Base-by-base conservation (phyloP, 2,329 filamentous ascomycete genomes). In the Aspergillus pseudotamarii region DNA sequence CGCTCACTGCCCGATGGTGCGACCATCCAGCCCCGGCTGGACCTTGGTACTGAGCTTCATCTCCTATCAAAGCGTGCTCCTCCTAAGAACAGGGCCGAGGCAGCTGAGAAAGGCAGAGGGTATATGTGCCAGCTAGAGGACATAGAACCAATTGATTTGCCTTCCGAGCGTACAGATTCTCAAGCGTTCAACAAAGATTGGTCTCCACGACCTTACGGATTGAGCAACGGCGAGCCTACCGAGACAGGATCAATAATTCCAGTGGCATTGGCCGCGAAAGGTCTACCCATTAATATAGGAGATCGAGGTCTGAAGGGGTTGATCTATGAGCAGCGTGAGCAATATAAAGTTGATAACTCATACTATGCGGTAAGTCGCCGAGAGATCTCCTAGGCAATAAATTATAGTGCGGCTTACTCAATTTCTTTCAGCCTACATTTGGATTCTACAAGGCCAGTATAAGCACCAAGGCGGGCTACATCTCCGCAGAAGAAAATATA, bases 311-410 rank as follows among this genome's bases (percentile, higher is more conserved):
- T 41, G 38, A 9, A 10, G 38, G 38, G 38, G 38, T 41, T 41
- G 16, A 41, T n/a, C 2, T 41, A 41, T 41, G 1, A 3, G 0
- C 36, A 41, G 36, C 3, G 1, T n/a, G 0, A 10, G 0, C 0
- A 1, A 41, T 41, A 41, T n/a, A 41, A n/a, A 41, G 38, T 19
- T 41, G 38, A 16, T n/a, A 19, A 19, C 16, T 41, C 16, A 41
- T 3, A 1, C 6, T 9, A 41, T 41, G 2, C 1, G 6, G 36
- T 41, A 41, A 19, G 36, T 41, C 38, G 38, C 38, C 4, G 16
- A 38, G 16, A 19, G 38, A n/a, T 1, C 16, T 9, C 38, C 38
- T 0, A n/a, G 38, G 0, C 19, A n/a, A 0, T n/a, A 4, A 8
- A 41, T n/a, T 41, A 41, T 41, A 10, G 6, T 6, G 16, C 16